phyloP scores from a whole-genome alignment of 192 early-diverging fungal species.

The Backusella morwellensis region DNA sequence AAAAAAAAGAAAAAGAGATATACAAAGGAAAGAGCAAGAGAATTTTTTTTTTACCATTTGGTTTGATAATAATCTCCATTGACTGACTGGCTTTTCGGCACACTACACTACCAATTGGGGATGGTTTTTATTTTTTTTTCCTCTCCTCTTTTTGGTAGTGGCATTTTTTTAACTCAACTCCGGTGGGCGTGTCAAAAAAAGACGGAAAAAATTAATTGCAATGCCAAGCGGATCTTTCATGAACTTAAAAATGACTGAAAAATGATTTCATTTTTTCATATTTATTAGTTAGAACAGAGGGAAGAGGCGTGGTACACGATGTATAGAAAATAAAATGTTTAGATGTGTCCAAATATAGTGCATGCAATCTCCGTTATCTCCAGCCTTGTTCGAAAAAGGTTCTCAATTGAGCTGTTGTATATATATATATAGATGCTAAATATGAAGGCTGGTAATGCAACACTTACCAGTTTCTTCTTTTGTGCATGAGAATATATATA shows the following conservation, averaged over 20 bases:
- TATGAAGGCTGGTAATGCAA: no score
- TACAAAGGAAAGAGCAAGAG: neutral
- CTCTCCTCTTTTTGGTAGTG: no score
- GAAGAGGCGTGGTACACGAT: neutral
- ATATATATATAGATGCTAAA: neutral
- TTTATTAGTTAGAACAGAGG: neutral
- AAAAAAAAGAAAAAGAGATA: neutral
- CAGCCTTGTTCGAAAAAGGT: neutral
- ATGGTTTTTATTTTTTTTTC: neutral
- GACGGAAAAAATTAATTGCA: neutral
- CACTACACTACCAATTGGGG: neutral
- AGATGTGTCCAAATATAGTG: no score
- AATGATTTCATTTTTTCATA: neutral
- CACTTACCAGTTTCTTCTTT: neutral
- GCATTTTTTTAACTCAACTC: no score
- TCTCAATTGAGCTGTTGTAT: neutral
- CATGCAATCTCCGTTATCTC: neutral
- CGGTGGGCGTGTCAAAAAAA: neutral
- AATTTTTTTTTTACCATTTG: slow-evolving; percentile 7
- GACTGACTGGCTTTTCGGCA: neutral
- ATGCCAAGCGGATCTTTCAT: no score
- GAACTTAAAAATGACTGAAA: neutral
- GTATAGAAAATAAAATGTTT: neutral
- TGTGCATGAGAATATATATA: no score
- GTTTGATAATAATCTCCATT: slow-evolving; percentile 1